Evolutionary conservation across 1,139 yeast genomes (phyloP), one percentile per base, ranked within the genome.

Genomic region (Hyphopichia khmerensis): DNA sequence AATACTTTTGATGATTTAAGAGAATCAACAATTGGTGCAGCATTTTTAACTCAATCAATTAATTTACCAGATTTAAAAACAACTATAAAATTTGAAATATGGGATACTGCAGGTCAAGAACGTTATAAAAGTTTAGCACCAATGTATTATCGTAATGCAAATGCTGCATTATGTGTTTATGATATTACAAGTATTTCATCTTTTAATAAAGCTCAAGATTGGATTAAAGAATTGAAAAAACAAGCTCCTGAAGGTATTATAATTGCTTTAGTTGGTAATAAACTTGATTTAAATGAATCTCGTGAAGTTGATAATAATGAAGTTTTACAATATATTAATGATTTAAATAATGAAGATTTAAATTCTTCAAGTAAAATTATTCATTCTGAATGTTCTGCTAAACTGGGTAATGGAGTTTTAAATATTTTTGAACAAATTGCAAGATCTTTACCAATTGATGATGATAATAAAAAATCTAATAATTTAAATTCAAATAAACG

Each of bases 21-120:
- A 54, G 98, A 93, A 65, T 87, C 96, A 19, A 93, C 98, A 7
- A 93, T 93, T 47, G 98, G 98, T 14, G 99, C 99, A 3, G 99
- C 99, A 2, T 93, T 93, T 62, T 72, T 93, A 45, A 91, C 99
- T 14, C 98, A 93, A 60, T 87, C 96, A 73, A 83, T 64, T 69
- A 82, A 60, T 14, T 55, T 65, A 37, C 67, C 69, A 4, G 66
- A 64, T 37, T 51, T 60, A n/a, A 53, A 60, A 29, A 65, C 72
- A n/a, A 63, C 65, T 2, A 65, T 72, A 36, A 69, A 69, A 53
- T 67, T 69, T 49, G 78, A 73, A 53, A 72, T 73, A 44, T 73
- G 79, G 79, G 79, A 73, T 48, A 73, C 79, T 35, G 79, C 79
- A 10, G 79, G 79, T 40, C 79, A 73, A 53, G 79, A 73, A 49